A percentile compares a stretch with the other conserved stretches of the same genome.
phyloP scores from a whole-genome alignment of 148 eudicot genomes.

The Silene conica region DNA sequence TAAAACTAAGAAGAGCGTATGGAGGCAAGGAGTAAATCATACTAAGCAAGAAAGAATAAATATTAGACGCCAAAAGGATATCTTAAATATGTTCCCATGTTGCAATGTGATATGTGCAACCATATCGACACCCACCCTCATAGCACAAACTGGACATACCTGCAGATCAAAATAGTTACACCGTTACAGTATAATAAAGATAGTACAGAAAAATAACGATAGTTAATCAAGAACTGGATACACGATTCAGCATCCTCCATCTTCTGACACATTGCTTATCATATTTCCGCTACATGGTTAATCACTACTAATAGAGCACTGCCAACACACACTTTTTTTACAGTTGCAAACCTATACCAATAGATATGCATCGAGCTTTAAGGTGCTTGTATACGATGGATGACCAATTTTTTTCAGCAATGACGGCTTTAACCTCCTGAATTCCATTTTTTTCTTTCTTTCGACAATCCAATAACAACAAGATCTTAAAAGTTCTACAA shows the following conservation, averaged over 20 bases:
- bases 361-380: no score
- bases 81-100: conserved; percentile 85
- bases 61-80: conserved; percentile 55
- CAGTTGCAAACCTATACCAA: no score
- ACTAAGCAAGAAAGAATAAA: conserved; percentile 2
- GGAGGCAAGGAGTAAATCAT: not conserved
- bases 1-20: no score
- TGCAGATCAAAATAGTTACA: conserved; percentile 35
- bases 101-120: conserved; percentile 94
- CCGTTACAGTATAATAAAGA: no score
- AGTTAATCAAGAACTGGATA: not conserved
- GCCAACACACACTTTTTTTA: no score
- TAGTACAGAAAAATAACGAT: no score
- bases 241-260: not conserved
- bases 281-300: not conserved
- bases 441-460: not conserved
- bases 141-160: conserved; percentile 94
- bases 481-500: not conserved
- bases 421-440: not conserved
- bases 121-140: conserved; percentile 92
- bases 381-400: no score
- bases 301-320: not conserved
- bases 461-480: no score
- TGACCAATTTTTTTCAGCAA: no score
- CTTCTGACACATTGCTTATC: not conserved